These are phyloP conservation scores for Fusarium floridanum DNA, from an alignment of 2,329 filamentous ascomycete genomes.

Conservation along the genomic window DNA sequence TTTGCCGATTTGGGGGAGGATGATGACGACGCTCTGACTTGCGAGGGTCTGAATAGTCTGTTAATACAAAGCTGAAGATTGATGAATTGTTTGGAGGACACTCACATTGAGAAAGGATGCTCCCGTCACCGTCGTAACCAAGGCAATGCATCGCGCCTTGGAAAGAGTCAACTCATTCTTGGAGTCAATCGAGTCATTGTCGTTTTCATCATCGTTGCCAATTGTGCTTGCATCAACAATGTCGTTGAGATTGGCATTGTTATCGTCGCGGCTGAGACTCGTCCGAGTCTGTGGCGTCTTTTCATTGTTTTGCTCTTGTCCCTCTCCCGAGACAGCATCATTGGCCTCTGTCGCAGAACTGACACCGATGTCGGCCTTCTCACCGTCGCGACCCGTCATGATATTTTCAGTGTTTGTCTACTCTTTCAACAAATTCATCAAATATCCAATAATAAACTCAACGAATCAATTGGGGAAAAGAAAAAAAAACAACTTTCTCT, in stretches of 20 bases:
- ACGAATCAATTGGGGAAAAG: neutral
- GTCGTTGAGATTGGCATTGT: neutral
- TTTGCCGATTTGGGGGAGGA: conserved; percentile 69
- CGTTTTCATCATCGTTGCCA: conserved; percentile 17
- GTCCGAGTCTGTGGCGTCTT: conserved; percentile 15
- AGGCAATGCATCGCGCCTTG: conserved; percentile 65
- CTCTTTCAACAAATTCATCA: neutral
- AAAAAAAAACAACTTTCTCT: neutral
- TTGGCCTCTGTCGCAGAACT: conserved; percentile 7
- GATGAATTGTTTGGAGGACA: neutral
- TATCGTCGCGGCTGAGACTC: neutral
- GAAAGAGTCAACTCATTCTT: conserved; percentile 56
- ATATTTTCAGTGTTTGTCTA: neutral
- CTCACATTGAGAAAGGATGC: conserved; percentile 68
- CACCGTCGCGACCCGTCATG: conserved; percentile 24
- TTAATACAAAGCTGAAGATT: neutral
- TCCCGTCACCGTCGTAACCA: conserved; percentile 67
- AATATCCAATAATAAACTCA: neutral
- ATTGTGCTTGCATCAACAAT: neutral
- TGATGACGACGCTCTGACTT: conserved; percentile 47
- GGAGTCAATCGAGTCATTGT: conserved; percentile 38
- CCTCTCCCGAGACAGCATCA: neutral
- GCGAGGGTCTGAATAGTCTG: conserved; percentile 41
- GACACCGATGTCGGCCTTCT: conserved; percentile 22
- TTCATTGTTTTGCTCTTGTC: conserved; percentile 9